Evolutionary conservation across 2,329 filamentous ascomycete genomes (phyloP), one percentile per base, ranked within the genome.

Genomic region (Onygenales sp.): DNA sequence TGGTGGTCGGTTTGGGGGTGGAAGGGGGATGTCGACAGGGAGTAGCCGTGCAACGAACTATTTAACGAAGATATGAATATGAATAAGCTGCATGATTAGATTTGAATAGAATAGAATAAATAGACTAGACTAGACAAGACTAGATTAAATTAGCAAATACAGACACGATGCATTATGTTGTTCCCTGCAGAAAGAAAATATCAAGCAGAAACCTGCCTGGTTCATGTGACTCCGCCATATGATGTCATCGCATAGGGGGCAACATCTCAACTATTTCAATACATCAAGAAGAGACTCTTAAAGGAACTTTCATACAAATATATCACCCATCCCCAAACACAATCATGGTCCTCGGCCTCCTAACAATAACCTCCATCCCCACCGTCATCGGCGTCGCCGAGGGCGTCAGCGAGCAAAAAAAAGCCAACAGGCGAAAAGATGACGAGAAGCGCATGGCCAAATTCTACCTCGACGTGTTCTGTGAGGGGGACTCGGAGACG

Each of bases 1-100:
- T 75, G 72, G 73, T 76, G 73, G 72, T 73, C 72, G 14, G 62
- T 75, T 17, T 76, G 73, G 73, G 67, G 65, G 36, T 72, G 70
- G 70, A 68, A 64, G 51, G 10, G 13, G 14, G 35, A 32, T 10
- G 5, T 10, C 17, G n/a, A 39, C 3, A 17, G 9, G 9, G 21
- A 14, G 2, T 17, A 50, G 9, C 39, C 2, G 7, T 27, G 10
- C 36, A 17, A 43, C 4, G 38, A 13, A 27, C 14, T 43, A n/a
- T 3, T 43, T 41, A 14, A 43, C 8, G 13, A 13, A 5, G 13
- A 38, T 8, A 13, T 17, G 9, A n/a, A 9, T 39, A 36, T 50
- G 47, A 35, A 17, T 14, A 9, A 10, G 5, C 8, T 14, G 11
- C 5, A 14, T 35, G 21, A 9, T n/a, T 46, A 8, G 13, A 14